Evolutionary conservation across 192 early-diverging fungal species (phyloP), one percentile per base, ranked within the genome.

Genomic region (Coemansia sp.): DNA sequence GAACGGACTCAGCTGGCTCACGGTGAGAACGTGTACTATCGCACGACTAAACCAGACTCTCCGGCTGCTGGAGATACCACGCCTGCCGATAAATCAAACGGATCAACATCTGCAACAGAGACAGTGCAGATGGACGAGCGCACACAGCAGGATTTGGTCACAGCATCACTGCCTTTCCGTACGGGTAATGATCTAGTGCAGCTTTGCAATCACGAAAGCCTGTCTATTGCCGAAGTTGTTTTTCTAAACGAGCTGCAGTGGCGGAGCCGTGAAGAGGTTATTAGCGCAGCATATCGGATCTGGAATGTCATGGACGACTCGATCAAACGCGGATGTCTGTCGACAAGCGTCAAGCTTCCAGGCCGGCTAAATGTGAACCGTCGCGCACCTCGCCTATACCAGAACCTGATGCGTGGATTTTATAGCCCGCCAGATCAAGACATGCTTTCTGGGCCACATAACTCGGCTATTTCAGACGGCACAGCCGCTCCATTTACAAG

Each of bases 181-280:
- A 90, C 92, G 22, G 90, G 89, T 23, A 80, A 85, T 35, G 89
- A 89, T 50, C 69, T 98, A 37, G 70, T 98, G 35, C 79, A 89
- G 37, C 83, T 94, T 24, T 98, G 96, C 72, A 73, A 88, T 59
- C 83, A 88, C 47, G 87, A 94, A 69, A 81, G 89, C 58, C 83
- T 95, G 82, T 86, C 91, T 22, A 98, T 98, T 74, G 93, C 96
- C n/a, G 91, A 98, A 67, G 92, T 98, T 0, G 96, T 98, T 1
- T 95, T 88, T 65, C 84, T 91, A 62, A 98, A 98, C 69, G 95
- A 98, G 68, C 85, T 95, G 13, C 89, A 90, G 38, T 98, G 95
- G 95, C 73, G 93, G 32, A 87, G 82, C 20, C 84, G 89, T 37
- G 88, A 88, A 18, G 92, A 96, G 54, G 92, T 98, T 54, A 81